phyloP scores from a whole-genome alignment of 441 rosid species.

The Gossypium davidsonii region DNA sequence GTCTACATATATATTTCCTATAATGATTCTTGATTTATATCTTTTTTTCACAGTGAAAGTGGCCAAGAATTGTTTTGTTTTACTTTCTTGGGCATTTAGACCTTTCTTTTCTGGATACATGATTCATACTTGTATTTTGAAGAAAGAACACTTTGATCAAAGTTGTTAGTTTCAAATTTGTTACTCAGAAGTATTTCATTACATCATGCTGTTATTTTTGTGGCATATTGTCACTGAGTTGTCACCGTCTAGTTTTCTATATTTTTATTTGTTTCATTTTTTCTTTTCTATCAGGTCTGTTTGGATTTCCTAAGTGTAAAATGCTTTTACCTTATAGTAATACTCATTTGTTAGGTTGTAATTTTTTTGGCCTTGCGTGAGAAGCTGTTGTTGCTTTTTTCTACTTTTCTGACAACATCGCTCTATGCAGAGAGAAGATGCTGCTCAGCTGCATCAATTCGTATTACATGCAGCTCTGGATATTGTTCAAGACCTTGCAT shows the following conservation, averaged over 20 bases:
- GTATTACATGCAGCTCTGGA: constrained; percentile 89
- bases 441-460: constrained; percentile 89
- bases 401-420: constrained; percentile 7
- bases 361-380: not conserved
- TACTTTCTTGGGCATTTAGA: not conserved
- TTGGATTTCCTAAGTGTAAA: not conserved
- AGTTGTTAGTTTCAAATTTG: not conserved
- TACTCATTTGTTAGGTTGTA: not conserved
- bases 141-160: not conserved
- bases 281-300: not conserved
- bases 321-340: not conserved
- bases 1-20: not conserved
- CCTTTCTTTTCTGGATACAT: not conserved
- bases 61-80: not conserved
- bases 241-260: too few species aligned
- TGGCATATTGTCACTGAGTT: too few species aligned
- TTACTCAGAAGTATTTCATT: not conserved
- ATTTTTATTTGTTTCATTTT: not conserved
- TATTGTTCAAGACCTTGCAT: constrained; percentile 90
- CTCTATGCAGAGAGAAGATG: constrained; percentile 86
- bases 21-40: not conserved
- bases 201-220: not conserved
- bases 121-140: not conserved
- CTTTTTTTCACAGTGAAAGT: not conserved
- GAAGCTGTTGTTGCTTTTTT: not conserved